Evolutionary conservation across 2,329 filamentous ascomycete genomes (phyloP).

Genomic region (Aspergillus hiratsukae): DNA sequence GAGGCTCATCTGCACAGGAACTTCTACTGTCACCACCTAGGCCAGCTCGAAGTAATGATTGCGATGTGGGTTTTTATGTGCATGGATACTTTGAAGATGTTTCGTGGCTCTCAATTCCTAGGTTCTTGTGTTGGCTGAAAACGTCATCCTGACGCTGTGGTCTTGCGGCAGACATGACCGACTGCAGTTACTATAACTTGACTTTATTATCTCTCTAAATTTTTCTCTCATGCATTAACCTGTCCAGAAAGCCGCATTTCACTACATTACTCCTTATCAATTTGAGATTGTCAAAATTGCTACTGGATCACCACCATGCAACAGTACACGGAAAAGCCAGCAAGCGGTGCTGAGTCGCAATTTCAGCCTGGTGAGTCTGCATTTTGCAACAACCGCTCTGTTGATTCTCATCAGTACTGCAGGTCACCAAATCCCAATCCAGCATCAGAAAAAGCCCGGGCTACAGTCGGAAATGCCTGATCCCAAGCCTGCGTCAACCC

Average conservation of each 20-base stretch:
- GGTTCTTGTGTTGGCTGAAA: neutral
- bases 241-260: neutral
- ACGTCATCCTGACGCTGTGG: neutral
- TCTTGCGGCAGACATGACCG: neutral
- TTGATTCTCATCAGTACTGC: neutral
- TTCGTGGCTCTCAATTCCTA: neutral
- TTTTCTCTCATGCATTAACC: neutral
- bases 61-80: neutral
- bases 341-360: conserved; percentile 23
- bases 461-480: conserved; percentile 53
- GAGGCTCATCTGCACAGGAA: neutral
- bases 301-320: conserved; percentile 10
- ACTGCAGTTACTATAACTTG: neutral
- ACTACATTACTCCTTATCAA: neutral
- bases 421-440: conserved; percentile 50
- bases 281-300: neutral
- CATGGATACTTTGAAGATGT: neutral
- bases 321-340: conserved; percentile 10
- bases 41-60: neutral
- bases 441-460: conserved; percentile 51
- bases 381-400: neutral
- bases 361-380: conserved; percentile 28
- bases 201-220: neutral
- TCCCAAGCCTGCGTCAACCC: conserved; percentile 57
- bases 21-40: neutral